phyloP scores from a whole-genome alignment of 495 filamentous ascomycete genomes.

The Pseudoneurospora amorphoporcata region DNA sequence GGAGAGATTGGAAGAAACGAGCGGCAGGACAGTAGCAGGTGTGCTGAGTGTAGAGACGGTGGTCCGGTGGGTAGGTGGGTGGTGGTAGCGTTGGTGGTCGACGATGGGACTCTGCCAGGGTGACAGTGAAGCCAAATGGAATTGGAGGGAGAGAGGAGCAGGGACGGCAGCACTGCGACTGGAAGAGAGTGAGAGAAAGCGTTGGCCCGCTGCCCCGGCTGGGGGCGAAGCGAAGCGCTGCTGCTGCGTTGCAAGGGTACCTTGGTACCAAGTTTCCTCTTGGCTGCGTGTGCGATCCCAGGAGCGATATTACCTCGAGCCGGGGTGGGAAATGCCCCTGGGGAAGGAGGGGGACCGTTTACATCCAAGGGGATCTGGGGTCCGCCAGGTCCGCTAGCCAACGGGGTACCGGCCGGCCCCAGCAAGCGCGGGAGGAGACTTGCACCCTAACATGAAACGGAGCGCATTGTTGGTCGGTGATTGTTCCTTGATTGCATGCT shows the following conservation, averaged over 20 bases:
- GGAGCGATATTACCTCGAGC: not conserved
- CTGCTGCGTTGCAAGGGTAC: not conserved
- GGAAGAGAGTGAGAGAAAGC: not conserved
- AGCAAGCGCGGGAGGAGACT: not conserved
- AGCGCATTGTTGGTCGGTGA: not conserved
- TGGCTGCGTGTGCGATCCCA: not conserved
- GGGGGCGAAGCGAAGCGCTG: not conserved
- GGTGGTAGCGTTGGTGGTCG: not conserved
- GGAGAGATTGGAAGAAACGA: constrained; percentile 5
- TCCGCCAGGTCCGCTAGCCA: not conserved
- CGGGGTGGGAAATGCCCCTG: not conserved
- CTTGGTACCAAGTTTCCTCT: not conserved
- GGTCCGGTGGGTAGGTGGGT: not conserved
- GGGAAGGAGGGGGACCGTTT: not conserved
- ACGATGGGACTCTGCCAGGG: not conserved
- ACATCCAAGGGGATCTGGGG: not conserved
- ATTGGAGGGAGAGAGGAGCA: not conserved
- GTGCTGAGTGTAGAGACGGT: not conserved
- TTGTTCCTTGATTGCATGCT: not conserved
- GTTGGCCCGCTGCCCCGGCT: not conserved
- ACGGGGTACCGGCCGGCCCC: not conserved
- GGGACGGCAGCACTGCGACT: not conserved
- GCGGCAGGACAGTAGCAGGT: not conserved
- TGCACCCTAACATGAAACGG: constrained; percentile 11
- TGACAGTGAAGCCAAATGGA: not conserved